These are phyloP conservation scores for Eimeria zaria DNA, from an alignment of 169 alveolate species.

Conservation along the genomic window DNA sequence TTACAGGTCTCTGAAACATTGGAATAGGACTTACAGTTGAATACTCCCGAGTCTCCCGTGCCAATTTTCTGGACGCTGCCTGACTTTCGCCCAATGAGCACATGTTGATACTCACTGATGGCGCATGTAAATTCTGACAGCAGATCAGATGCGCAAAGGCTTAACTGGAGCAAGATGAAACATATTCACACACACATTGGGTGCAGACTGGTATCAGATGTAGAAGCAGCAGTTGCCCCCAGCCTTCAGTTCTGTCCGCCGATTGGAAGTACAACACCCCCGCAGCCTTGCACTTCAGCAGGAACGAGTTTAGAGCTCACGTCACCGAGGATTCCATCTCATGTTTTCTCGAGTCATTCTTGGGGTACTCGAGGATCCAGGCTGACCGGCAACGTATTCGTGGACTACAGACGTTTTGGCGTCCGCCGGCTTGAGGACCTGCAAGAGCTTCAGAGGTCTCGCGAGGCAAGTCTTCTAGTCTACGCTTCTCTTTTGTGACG, in stretches of 20 bases:
- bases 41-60: neutral
- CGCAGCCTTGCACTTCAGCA: neutral
- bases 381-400: conserved; percentile 55
- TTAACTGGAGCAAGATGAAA: neutral
- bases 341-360: neutral
- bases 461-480: conserved; percentile 44
- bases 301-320: neutral
- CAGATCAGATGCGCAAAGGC: neutral
- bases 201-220: conserved; percentile 20
- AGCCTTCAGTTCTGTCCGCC: conserved; percentile 73
- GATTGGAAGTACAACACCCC: neutral
- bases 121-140: neutral
- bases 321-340: neutral
- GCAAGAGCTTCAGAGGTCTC: conserved; percentile 53
- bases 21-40: neutral
- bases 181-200: neutral
- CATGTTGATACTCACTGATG: neutral
- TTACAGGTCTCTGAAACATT: neutral
- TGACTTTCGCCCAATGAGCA: neutral
- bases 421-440: conserved; percentile 39
- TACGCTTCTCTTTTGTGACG: neutral
- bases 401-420: conserved; percentile 60
- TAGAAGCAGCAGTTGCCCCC: conserved; percentile 54
- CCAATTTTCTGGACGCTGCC: neutral
- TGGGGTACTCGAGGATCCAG: conserved; percentile 11